These are phyloP conservation scores for Posidonia oceanica DNA, from an alignment of 116 monocot species.

Conservation along the genomic window DNA sequence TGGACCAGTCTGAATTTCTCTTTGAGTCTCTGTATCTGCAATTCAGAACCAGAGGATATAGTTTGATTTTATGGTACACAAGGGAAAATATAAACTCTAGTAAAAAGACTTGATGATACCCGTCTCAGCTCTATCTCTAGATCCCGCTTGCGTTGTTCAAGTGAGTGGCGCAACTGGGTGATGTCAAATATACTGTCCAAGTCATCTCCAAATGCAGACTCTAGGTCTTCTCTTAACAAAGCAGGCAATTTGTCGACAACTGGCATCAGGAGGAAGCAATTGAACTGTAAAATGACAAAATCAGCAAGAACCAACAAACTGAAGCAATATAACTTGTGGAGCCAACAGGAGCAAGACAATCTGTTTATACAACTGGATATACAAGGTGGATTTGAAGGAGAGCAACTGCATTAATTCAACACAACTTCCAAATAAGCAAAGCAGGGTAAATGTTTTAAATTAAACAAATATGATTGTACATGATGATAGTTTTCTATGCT, in stretches of 20 bases:
- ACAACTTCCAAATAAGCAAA: too few relatives aligned
- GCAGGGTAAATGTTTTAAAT: too few relatives aligned
- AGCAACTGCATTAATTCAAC: too few relatives aligned
- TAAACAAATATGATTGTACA: too few relatives aligned
- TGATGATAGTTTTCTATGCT: too few relatives aligned
- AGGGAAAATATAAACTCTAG: neutral
- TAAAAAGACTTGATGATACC: constrained; percentile 12
- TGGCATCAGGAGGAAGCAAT: constrained; percentile 93
- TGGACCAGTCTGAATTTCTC: constrained; percentile 64
- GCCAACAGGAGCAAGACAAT: too few relatives aligned
- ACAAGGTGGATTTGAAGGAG: too few relatives aligned
- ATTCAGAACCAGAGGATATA: neutral
- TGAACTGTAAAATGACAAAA: constrained; percentile 42
- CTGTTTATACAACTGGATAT: too few relatives aligned
- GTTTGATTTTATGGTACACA: neutral
- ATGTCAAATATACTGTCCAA: constrained; percentile 70
- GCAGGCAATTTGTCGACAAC: constrained; percentile 82
- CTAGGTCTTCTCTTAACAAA: constrained; percentile 69
- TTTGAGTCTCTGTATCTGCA: constrained; percentile 60
- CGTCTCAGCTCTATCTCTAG: constrained; percentile 70
- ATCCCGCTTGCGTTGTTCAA: constrained; percentile 54
- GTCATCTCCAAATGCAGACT: constrained; percentile 76
- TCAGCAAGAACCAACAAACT: neutral
- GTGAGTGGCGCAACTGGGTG: constrained; percentile 48
- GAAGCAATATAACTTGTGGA: neutral